Percentiles rank a stretch among this genome's conserved stretches.
These are phyloP conservation scores for Aspergillus udagawae DNA, from an alignment of 2,329 filamentous ascomycete species.

Conservation along the genomic window DNA sequence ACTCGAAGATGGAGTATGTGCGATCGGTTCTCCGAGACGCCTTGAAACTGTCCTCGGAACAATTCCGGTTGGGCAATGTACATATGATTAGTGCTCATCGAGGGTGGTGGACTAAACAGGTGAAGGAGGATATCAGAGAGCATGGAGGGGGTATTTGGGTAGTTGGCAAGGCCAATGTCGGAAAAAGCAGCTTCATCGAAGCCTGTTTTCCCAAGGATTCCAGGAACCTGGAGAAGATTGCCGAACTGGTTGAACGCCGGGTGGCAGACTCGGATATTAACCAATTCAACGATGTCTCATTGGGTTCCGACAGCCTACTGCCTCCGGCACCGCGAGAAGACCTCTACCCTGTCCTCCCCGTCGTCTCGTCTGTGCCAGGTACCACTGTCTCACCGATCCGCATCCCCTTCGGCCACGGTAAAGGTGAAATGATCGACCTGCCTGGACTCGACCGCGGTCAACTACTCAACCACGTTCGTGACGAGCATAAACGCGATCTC, in stretches of 20 bases:
- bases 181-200: constrained; percentile 89
- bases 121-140: constrained; percentile 82
- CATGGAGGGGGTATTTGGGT: constrained; percentile 89
- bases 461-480: constrained; percentile 66
- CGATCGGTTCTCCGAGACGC: constrained; percentile 71
- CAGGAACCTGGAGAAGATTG: constrained; percentile 41
- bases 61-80: constrained; percentile 83
- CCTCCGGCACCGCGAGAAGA: constrained; percentile 71
- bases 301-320: constrained; percentile 53
- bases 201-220: constrained; percentile 75
- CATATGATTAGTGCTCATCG: constrained; percentile 80
- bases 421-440: constrained; percentile 88
- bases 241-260: constrained; percentile 31
- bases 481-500: constrained; percentile 62
- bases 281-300: constrained; percentile 12
- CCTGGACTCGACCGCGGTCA: constrained; percentile 76
- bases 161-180: constrained; percentile 97
- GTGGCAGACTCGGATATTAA: constrained; percentile 15
- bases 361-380: constrained; percentile 81
- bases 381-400: constrained; percentile 95
- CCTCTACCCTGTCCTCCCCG: constrained; percentile 76
- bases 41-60: constrained; percentile 62
- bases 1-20: constrained; percentile 81
- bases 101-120: constrained; percentile 82
- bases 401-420: constrained; percentile 79